phyloP scores from a whole-genome alignment of 768 basidiomycete genomes.

The Termitomyces sp. region DNA sequence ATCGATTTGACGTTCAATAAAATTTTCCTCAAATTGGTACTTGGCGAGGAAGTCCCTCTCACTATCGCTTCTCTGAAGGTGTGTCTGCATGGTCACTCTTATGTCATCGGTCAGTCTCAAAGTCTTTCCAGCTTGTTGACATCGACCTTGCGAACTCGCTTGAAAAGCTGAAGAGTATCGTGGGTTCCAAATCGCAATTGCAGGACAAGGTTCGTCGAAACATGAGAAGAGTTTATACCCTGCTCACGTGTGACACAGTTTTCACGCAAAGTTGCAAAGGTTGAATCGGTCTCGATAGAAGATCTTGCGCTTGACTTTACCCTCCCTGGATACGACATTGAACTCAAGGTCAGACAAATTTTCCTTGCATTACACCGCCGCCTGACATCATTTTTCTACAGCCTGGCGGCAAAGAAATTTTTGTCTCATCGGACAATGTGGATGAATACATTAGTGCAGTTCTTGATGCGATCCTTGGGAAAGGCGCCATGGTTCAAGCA shows the following conservation, averaged over 20 bases:
- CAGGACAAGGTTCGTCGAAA: conserved; percentile 45
- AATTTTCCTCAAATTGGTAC: conserved; percentile 87
- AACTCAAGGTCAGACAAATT: conserved; percentile 65
- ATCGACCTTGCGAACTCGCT: conserved; percentile 83
- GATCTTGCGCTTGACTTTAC: conserved; percentile 96
- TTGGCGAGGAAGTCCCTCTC: conserved; percentile 83
- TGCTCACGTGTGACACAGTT: conserved; percentile 29
- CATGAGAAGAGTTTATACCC: background rate
- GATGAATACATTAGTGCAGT: conserved; percentile 88
- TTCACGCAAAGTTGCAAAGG: conserved; percentile 50
- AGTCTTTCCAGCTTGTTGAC: conserved; percentile 66
- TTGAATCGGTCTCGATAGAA: conserved; percentile 68
- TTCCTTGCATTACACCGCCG: background rate
- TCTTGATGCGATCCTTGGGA: conserved; percentile 82
- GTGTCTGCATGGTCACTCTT: conserved; percentile 12
- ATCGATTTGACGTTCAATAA: conserved; percentile 95
- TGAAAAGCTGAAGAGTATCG: conserved; percentile 70
- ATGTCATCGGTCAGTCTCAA: conserved; percentile 6
- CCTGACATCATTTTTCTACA: conserved; percentile 24
- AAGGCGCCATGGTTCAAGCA: conserved; percentile 74
- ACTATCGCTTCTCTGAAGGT: conserved; percentile 84
- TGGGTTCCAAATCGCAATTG: conserved; percentile 35
- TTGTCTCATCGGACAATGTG: conserved; percentile 85
- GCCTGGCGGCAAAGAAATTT: conserved; percentile 75
- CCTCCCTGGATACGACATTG: conserved; percentile 92